These are phyloP conservation scores for Exophiala bonariae DNA, from an alignment of 2,329 filamentous ascomycete genomes.

Conservation along the genomic window DNA sequence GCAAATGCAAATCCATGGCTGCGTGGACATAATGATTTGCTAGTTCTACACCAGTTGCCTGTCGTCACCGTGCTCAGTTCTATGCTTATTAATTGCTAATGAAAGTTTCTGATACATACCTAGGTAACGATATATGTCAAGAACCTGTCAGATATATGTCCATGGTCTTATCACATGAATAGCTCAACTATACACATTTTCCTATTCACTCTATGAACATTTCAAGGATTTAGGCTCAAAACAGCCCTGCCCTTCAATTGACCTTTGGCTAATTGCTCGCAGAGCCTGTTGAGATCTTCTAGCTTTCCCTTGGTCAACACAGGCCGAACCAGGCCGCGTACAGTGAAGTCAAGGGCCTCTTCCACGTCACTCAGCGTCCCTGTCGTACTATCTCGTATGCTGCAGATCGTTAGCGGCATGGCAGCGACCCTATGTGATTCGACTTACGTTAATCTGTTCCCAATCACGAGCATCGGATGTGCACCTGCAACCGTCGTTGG, in stretches of 20 bases:
- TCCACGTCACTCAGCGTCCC: slow-evolving; percentile 46
- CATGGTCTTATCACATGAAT: too few species aligned
- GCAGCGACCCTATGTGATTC: neutral
- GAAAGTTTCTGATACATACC: too few species aligned
- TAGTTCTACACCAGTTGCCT: too few species aligned
- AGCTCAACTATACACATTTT: too few species aligned
- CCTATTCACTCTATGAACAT: too few species aligned
- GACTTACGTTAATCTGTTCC: neutral
- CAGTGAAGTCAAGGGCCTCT: slow-evolving; percentile 44
- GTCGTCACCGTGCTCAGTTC: too few species aligned
- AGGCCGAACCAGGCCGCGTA: slow-evolving; percentile 36
- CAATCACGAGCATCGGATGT: slow-evolving; percentile 6
- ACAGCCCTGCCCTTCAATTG: slow-evolving; percentile 41
- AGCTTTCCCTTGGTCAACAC: slow-evolving; percentile 8
- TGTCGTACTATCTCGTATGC: slow-evolving; percentile 42
- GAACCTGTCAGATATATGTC: too few species aligned
- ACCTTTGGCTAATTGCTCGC: slow-evolving; percentile 33
- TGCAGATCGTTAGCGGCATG: slow-evolving; percentile 38
- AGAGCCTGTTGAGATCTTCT: slow-evolving; percentile 3
- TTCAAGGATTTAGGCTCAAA: slow-evolving; percentile 32
- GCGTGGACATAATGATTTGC: too few species aligned
- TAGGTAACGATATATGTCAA: too few species aligned
- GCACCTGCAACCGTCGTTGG: slow-evolving; percentile 34
- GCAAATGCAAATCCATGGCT: too few species aligned
- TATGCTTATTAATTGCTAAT: too few species aligned